Conservation (phyloP, 495 filamentous ascomycete genomes). For the Annulohypoxylon bovei region DNA sequence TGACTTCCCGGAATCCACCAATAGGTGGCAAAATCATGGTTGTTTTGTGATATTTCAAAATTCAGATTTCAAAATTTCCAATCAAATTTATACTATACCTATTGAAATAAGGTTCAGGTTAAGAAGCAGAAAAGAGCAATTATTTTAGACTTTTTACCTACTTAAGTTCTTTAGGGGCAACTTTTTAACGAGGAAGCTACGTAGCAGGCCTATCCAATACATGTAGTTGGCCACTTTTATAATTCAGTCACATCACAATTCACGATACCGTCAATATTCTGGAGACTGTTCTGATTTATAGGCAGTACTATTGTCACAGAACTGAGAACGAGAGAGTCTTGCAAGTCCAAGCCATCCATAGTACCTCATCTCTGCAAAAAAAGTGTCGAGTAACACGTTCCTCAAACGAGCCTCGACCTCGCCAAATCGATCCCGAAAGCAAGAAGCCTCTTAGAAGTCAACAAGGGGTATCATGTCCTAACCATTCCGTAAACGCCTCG, state of each 20-base stretch:
- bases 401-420: conserved; percentile 14
- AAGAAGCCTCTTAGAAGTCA: conserved; percentile 34
- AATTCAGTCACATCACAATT: conserved; percentile 12
- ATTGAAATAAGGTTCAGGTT: background rate
- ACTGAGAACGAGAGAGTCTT: conserved; percentile 37
- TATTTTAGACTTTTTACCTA: too few species aligned
- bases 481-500: conserved; percentile 49
- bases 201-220: background rate
- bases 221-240: background rate
- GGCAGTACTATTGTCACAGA: conserved; percentile 29
- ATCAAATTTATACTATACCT: too few species aligned
- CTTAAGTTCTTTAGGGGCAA: background rate
- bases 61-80: too few species aligned
- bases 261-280: conserved; percentile 2
- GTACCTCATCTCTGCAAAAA: conserved; percentile 30
- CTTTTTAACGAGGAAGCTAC: background rate
- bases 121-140: background rate
- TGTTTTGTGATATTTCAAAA: background rate
- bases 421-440: conserved; percentile 22
- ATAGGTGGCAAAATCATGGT: background rate
- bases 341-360: conserved; percentile 30
- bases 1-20: background rate
- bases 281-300: conserved; percentile 38
- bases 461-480: conserved; percentile 51
- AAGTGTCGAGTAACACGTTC: conserved; percentile 23